Conservation (phyloP, 2,329 filamentous ascomycete species). For the Coniochaeta ligniaria region DNA sequence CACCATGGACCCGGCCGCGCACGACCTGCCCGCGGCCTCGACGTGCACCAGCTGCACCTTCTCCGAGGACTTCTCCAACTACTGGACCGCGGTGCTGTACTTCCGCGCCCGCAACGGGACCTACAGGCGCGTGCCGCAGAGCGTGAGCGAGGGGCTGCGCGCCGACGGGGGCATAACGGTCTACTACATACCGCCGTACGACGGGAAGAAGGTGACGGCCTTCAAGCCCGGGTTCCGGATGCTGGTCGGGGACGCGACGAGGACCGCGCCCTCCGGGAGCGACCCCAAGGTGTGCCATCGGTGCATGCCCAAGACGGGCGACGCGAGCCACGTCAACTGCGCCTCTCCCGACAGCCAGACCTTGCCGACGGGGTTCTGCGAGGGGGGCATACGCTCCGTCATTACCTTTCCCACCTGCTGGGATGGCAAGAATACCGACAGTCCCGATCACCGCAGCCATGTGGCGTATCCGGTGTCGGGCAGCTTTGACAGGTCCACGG, state of each 20-base stretch:
- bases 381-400: conserved; percentile 30
- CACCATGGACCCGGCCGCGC: neutral
- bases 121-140: conserved; percentile 17
- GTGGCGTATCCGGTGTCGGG: conserved; percentile 34
- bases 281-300: conserved; percentile 14
- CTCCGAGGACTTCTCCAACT: conserved; percentile 3
- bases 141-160: conserved; percentile 19
- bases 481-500: conserved; percentile 24
- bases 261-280: conserved; percentile 6
- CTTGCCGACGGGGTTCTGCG: conserved; percentile 25
- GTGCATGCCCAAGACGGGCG: conserved; percentile 20
- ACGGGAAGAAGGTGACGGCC: conserved; percentile 27
- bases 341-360: conserved; percentile 21
- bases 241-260: conserved; percentile 22
- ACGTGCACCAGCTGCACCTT: conserved; percentile 3
- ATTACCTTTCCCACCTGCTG: conserved; percentile 38
- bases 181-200: conserved; percentile 30
- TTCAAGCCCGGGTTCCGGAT: conserved; percentile 31
- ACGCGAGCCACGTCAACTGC: conserved; percentile 12
- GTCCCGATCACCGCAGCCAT: conserved; percentile 26
- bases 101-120: conserved; percentile 2
- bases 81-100: conserved; percentile 3
- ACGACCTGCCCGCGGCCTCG: neutral
- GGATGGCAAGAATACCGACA: conserved; percentile 41
- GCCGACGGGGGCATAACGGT: conserved; percentile 25